A percentile compares a stretch with the other conserved stretches of the same genome.
Evolutionary conservation across 345 rosid genomes (phyloP).

Genomic region (Corchorus capsularis): DNA sequence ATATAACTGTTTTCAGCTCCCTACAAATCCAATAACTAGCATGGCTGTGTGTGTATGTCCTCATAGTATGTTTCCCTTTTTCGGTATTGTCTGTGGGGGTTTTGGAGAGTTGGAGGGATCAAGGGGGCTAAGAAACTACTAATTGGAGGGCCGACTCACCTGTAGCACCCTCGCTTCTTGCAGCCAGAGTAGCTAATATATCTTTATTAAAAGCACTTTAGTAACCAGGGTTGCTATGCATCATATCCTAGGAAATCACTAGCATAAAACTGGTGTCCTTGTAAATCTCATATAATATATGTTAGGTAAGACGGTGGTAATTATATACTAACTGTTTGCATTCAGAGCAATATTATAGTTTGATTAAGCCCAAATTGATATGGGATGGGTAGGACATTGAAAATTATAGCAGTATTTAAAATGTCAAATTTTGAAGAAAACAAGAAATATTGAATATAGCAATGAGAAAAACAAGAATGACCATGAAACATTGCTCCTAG

Average conservation of each 20-base stretch:
- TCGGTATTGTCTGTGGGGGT: too few relatives aligned
- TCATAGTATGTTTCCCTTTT: too few relatives aligned
- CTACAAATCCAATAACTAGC: neutral
- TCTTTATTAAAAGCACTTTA: neutral
- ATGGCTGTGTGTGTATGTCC: neutral
- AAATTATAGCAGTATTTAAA: neutral
- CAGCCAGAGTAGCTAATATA: neutral
- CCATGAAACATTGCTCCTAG: neutral
- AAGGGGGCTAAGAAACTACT: neutral
- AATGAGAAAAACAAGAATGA: neutral
- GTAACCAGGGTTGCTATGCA: neutral
- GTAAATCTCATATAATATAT: neutral
- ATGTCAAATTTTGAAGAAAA: neutral
- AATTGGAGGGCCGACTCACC: neutral
- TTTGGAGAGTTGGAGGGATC: neutral
- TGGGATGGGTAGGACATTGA: neutral
- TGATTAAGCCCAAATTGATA: neutral
- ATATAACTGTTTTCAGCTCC: neutral
- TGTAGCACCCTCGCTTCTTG: neutral
- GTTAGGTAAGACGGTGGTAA: neutral
- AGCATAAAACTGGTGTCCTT: neutral
- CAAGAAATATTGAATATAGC: neutral
- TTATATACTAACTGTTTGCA: neutral
- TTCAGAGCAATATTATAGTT: neutral
- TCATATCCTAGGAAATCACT: neutral